Evolutionary conservation across 306 rosid species (phyloP), one percentile per base, ranked within the genome.

Genomic region (Cucurbita ficifolia): DNA sequence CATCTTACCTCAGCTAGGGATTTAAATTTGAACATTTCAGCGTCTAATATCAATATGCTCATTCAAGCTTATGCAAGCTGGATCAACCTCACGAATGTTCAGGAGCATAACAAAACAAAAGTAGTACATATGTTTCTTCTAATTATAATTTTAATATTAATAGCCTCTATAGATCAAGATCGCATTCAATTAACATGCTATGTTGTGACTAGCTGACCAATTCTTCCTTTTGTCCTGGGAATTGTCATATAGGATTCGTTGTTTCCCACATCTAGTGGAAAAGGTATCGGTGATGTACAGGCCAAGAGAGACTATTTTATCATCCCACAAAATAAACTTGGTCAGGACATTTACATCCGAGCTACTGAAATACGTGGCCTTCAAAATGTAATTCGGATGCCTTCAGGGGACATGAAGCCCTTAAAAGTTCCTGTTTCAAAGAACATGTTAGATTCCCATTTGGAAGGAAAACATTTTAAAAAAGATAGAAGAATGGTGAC

Each of bases 61-160:
- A 89, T 94, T 83, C 97, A 94, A 85, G 99, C 96, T 78, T 94
- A 94, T 89, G 90, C 99, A 67, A 94, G 96, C 83, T 94, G 99
- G 99, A 91, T 76, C 75, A 91, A 87, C 83, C 96, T 91, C 54
- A 84, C 83, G 79, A 80, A 79, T 78, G 85, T 85, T 76, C 84
- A 81, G 59, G 87, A 84, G 77, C 35, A 72, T 83, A 70, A 79
- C 77, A 82, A 79, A 81, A 84, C 81, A 57, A 79, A 74, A 80
- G 97, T 94, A 79, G 97, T 91, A 83, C 73, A 76, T 72, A 57
- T 76, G 74, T 81, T 61, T 64, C 58, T 70, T 76, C 69, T 56
- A 57, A 43, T 65, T 35, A 75, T 56, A 24, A 24, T 45, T 45
- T 45, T 24, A 33, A 45, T 22, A 7, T 12, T 43, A 5, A 21